phyloP scores from a whole-genome alignment of 257 asterid species.

The Apocynum venetum region DNA sequence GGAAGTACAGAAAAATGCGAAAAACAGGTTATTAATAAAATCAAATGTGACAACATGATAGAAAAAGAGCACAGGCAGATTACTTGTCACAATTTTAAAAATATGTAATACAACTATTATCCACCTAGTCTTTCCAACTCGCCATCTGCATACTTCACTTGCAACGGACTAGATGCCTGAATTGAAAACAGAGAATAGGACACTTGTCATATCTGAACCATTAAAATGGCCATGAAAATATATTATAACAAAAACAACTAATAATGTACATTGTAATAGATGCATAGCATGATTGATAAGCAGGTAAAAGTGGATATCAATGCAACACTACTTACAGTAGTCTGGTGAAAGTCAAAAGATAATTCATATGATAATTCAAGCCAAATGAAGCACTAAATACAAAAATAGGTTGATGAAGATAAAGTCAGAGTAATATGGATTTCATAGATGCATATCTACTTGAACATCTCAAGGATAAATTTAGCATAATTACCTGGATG shows the following conservation, averaged over 20 bases:
- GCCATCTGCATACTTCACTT: conserved; percentile 99
- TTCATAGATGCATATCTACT: not conserved
- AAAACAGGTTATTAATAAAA: conserved; percentile 1
- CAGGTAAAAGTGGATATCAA: not conserved
- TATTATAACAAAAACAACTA: conserved; percentile 2
- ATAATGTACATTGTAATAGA: not conserved
- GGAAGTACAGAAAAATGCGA: conserved; percentile 12
- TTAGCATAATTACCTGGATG: not conserved
- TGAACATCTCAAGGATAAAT: not conserved
- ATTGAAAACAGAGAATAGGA: conserved; percentile 34
- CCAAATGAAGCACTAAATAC: not conserved
- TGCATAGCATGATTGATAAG: not conserved
- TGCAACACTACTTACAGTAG: no score
- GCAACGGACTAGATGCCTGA: conserved; percentile 96
- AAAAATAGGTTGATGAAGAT: not conserved
- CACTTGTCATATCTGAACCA: conserved; percentile 30
- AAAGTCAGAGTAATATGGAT: not conserved
- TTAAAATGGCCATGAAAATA: conserved; percentile 1
- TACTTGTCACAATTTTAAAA: not conserved
- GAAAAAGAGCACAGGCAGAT: conserved; percentile 7
- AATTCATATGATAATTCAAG: not conserved
- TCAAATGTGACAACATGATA: conserved; percentile 10
- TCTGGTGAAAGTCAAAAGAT: not conserved
- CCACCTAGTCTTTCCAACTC: conserved; percentile 99
- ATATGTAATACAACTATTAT: conserved; percentile 11